Evolutionary conservation across 345 rosid genomes (phyloP).

Genomic region (Aurinia saxatilis): DNA sequence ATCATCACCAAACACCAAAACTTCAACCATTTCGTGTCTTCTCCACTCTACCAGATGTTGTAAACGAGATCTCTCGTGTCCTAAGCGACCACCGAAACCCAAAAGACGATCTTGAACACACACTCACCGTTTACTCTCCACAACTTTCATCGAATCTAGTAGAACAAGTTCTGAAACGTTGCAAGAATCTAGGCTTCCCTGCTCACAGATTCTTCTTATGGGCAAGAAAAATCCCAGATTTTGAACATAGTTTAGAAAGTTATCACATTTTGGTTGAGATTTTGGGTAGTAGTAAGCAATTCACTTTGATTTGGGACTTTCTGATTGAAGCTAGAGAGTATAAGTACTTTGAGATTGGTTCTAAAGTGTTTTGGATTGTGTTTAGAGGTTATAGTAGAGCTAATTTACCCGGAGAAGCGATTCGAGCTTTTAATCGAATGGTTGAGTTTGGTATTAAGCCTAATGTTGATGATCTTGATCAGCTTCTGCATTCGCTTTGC

Average conservation of each 20-base stretch:
- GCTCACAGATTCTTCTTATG: constrained; percentile 88
- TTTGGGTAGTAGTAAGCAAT: constrained; percentile 57
- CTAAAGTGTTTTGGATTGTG: constrained; percentile 62
- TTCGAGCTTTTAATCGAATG: constrained; percentile 70
- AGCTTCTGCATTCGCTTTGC: constrained; percentile 52
- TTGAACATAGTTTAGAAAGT: constrained; percentile 51
- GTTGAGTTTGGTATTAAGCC: constrained; percentile 71
- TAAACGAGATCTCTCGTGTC: constrained; percentile 64
- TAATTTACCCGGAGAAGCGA: constrained; percentile 61
- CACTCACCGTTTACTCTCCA: constrained; percentile 41
- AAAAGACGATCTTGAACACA: constrained; percentile 61
- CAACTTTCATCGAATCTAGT: constrained; percentile 48
- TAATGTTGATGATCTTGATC: constrained; percentile 52
- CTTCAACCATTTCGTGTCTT: background rate
- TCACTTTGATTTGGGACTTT: constrained; percentile 79
- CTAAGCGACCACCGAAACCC: constrained; percentile 73
- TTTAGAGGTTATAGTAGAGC: constrained; percentile 72
- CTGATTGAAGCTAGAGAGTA: constrained; percentile 54
- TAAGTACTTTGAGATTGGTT: constrained; percentile 31
- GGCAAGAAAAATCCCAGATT: constrained; percentile 60
- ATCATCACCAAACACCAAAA: too few species aligned
- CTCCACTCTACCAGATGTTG: constrained; percentile 36
- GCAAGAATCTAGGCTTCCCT: constrained; percentile 69
- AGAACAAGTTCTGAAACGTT: constrained; percentile 76
- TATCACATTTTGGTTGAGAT: constrained; percentile 62